Percentiles rank a stretch among this genome's conserved stretches.
Conservation (phyloP, 2,329 filamentous ascomycete species). For the Paecilomyces sp. region DNA sequence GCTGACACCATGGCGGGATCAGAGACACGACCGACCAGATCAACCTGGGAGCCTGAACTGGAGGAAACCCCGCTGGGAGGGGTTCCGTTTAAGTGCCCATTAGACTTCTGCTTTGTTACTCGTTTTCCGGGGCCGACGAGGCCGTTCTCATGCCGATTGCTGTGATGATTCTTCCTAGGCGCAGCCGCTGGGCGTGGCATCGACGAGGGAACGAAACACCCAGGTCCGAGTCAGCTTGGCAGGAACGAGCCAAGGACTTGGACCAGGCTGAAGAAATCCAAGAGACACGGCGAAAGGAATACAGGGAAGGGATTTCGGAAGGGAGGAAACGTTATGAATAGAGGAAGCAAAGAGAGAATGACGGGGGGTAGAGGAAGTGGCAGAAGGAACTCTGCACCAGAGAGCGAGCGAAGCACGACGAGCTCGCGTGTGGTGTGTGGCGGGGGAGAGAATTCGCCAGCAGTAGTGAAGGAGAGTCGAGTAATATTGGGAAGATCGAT, state of each 20-base stretch:
- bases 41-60: conserved; percentile 30
- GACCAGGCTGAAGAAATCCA: conserved; percentile 29
- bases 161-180: conserved; percentile 56
- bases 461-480: background rate
- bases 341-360: conserved; percentile 3
- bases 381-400: background rate
- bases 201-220: conserved; percentile 36
- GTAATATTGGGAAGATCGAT: background rate
- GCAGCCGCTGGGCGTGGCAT: conserved; percentile 44
- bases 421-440: background rate
- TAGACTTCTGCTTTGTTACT: conserved; percentile 52
- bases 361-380: conserved; percentile 10
- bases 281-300: conserved; percentile 8
- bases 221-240: conserved; percentile 43
- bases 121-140: conserved; percentile 71
- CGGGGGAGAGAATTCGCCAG: background rate
- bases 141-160: conserved; percentile 79
- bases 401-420: background rate
- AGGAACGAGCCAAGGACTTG: conserved; percentile 41
- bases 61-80: conserved; percentile 36
- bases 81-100: conserved; percentile 47
- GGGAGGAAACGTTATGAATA: background rate
- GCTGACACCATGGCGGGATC: conserved; percentile 22
- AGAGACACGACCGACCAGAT: conserved; percentile 30
- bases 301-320: background rate